Evolutionary conservation across 2,329 filamentous ascomycete genomes (phyloP), one percentile per base, ranked within the genome.

Genomic region (Aureobasidium sp.): DNA sequence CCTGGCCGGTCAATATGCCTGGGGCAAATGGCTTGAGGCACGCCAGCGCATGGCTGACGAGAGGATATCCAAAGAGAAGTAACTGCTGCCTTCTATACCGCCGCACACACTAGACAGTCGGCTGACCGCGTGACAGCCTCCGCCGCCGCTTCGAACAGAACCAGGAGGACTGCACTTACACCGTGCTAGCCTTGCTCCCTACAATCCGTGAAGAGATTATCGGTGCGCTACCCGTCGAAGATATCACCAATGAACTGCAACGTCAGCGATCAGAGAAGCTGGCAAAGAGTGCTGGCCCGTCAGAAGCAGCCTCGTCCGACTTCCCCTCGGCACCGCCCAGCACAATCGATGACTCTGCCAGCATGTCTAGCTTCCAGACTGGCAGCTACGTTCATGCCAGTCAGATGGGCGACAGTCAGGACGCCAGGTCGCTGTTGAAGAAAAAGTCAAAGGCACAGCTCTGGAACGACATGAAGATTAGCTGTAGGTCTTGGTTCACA

Each of bases 91-190:
- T 5, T 17, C 2, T 15, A 31, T 17, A 2, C 8, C 37, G 17
- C 42, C 35, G 35, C 3, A 15, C 22, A 6, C 17, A 33, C 9
- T 33, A 19, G 12, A n/a, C 24, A 52, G 7, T n/a, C 17, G 56
- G 40, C 63, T 56, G 11, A 45, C 11, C 2, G 17, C 14, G 17
- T 11, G 19, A 53, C 69, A 97, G 93, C 75, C 84, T 99, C 64
- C 91, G 92, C 57, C 89, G 94, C 63, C 89, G 94, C 71, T 99
- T 99, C 77, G 91, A 97, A 75, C 94, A 99, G 76, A 99, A 99
- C 75, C 94, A 99, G 74, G 93, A 96, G 73, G 94, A 99, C 76
- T 99, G 94, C 77, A 97, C 93, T 52, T 97, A 95, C 73, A 99
- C 94, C 40, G 91, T 97, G 48, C 86, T 97, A n/a, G 94, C 93